Conservation (phyloP, 2,329 filamentous ascomycete genomes). For the Sclerotinia borealis region DNA sequence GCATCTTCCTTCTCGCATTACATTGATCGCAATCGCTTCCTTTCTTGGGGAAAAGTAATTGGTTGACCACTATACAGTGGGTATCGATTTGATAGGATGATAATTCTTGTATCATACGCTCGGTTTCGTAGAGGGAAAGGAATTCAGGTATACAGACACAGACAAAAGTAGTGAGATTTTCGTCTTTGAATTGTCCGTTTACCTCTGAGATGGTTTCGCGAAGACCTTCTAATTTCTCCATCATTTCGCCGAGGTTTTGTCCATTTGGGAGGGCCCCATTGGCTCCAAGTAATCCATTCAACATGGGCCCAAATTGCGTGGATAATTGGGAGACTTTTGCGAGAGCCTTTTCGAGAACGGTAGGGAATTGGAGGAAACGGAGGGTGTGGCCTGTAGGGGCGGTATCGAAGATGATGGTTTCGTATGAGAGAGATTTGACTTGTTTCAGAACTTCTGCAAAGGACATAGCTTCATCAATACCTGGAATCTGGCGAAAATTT, state of each 20-base stretch:
- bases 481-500: slow-evolving; percentile 68
- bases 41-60: slow-evolving; percentile 85
- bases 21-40: slow-evolving; percentile 90
- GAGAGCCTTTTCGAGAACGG: slow-evolving; percentile 96
- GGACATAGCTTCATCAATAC: slow-evolving; percentile 99
- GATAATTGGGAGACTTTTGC: slow-evolving; percentile 94
- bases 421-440: slow-evolving; percentile 97
- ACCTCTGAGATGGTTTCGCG: slow-evolving; percentile 92
- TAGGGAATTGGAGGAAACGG: slow-evolving; percentile 96
- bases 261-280: slow-evolving; percentile 70
- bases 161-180: slow-evolving; percentile 91
- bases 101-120: slow-evolving; percentile 99
- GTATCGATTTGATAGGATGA: slow-evolving; percentile 91
- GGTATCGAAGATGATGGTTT: slow-evolving; percentile 98
- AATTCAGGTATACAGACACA: slow-evolving; percentile 99
- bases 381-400: slow-evolving; percentile 96
- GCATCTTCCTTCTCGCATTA: slow-evolving; percentile 92
- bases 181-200: slow-evolving; percentile 97
- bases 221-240: slow-evolving; percentile 89
- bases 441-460: slow-evolving; percentile 99
- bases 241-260: slow-evolving; percentile 86
- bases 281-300: slow-evolving; percentile 81
- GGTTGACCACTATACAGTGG: slow-evolving; percentile 96
- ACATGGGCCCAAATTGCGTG: slow-evolving; percentile 88
- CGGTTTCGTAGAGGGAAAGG: slow-evolving; percentile 92